These are phyloP conservation scores for Podaxis rugospora DNA, from an alignment of 768 basidiomycete genomes.

Conservation along the genomic window DNA sequence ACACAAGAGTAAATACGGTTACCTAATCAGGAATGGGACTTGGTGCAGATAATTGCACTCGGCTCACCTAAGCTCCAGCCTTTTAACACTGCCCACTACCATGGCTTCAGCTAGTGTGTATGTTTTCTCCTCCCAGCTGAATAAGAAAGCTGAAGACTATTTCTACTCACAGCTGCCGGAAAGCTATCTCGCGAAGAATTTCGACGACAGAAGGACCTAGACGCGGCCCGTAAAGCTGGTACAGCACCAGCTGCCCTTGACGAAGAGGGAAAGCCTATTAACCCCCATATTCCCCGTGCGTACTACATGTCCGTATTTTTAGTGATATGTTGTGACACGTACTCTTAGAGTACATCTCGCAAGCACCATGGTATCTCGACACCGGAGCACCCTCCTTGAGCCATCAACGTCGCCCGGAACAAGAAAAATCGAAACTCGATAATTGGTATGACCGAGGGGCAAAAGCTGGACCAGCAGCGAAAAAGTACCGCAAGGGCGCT, in stretches of 20 bases:
- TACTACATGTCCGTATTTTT: slow-evolving; percentile 10
- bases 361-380: slow-evolving; percentile 98
- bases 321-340: slow-evolving; percentile 5
- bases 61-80: not conserved
- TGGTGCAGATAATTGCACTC: not conserved
- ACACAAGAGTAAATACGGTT: slow-evolving; percentile 3
- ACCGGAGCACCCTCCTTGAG: slow-evolving; percentile 90
- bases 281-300: slow-evolving; percentile 97
- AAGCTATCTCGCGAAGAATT: slow-evolving; percentile 95
- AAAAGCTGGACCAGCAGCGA: slow-evolving; percentile 85
- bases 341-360: slow-evolving; percentile 87
- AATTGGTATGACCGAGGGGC: slow-evolving; percentile 89
- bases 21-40: slow-evolving; percentile 6
- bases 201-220: slow-evolving; percentile 92
- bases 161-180: slow-evolving; percentile 44
- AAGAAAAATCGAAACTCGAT: slow-evolving; percentile 69
- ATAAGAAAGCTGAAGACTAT: not conserved
- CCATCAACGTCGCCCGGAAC: slow-evolving; percentile 85
- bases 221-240: slow-evolving; percentile 97
- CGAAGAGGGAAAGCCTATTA: slow-evolving; percentile 92
- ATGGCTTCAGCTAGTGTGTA: slow-evolving; percentile 17
- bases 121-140: not conserved
- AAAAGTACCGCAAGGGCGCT: slow-evolving; percentile 96
- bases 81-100: not conserved
- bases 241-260: slow-evolving; percentile 96